Conservation (phyloP, 2,329 filamentous ascomycete species). For the Ceratocystis ficicola region DNA sequence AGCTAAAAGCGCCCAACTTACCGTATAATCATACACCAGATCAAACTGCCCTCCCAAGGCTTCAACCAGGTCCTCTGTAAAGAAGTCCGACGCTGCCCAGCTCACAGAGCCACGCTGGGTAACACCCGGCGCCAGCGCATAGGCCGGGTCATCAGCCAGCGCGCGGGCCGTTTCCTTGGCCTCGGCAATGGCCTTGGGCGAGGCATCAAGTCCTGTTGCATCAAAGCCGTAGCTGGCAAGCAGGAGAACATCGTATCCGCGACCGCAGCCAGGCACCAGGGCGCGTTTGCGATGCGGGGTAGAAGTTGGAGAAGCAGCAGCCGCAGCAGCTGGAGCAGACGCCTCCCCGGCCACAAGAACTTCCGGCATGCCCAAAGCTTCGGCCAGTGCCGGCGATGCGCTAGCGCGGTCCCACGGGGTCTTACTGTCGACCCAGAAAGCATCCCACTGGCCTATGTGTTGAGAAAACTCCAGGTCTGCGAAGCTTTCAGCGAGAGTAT, state of each 20-base stretch:
- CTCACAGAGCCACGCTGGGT: slow-evolving; percentile 39
- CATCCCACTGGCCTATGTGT: slow-evolving; percentile 36
- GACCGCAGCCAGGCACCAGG: slow-evolving; percentile 70
- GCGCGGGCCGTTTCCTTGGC: slow-evolving; percentile 35
- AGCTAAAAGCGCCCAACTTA: slow-evolving; percentile 28
- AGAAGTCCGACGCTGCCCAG: slow-evolving; percentile 56
- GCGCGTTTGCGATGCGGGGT: slow-evolving; percentile 34
- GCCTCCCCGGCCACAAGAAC: slow-evolving; percentile 22
- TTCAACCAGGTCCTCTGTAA: slow-evolving; percentile 45
- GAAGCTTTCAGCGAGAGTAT: background rate
- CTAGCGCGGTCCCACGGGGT: slow-evolving; percentile 47
- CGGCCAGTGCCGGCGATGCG: slow-evolving; percentile 42
- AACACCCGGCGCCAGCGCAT: slow-evolving; percentile 32
- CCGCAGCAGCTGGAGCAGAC: slow-evolving; percentile 31
- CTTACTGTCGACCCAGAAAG: slow-evolving; percentile 35
- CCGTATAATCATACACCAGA: slow-evolving; percentile 52
- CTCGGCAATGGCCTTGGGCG: slow-evolving; percentile 35
- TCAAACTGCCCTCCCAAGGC: slow-evolving; percentile 46
- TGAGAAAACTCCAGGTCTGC: slow-evolving; percentile 19
- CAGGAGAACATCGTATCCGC: slow-evolving; percentile 68
- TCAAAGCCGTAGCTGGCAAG: slow-evolving; percentile 66
- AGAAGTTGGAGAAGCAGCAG: slow-evolving; percentile 51
- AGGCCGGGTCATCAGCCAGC: slow-evolving; percentile 34
- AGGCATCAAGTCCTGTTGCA: slow-evolving; percentile 60
- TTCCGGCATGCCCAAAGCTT: slow-evolving; percentile 33